A percentile compares a stretch with the other conserved stretches of the same genome.
Conservation (phyloP, 495 filamentous ascomycete species). For the Saxophila tyrrhenica region DNA sequence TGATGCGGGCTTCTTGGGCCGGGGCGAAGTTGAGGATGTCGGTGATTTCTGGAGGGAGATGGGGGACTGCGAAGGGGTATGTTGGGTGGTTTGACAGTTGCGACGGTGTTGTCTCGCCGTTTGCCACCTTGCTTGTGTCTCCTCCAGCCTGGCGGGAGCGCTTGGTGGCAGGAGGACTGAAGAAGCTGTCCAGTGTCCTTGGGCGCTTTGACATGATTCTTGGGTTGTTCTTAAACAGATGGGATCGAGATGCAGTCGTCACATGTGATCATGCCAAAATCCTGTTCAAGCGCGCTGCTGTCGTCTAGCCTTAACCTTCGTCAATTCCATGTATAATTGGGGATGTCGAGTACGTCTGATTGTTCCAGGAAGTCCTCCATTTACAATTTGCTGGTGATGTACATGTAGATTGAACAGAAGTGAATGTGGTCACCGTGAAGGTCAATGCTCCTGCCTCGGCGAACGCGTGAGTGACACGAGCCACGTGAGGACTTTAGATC, state of each 20-base stretch:
- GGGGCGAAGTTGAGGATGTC: slow-evolving; percentile 31
- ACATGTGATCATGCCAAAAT: no score
- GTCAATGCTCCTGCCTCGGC: no score
- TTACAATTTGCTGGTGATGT: no score
- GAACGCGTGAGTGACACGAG: no score
- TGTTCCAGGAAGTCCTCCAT: no score
- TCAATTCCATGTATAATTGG: no score
- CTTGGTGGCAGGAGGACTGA: slow-evolving; percentile 35
- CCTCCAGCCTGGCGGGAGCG: slow-evolving; percentile 10
- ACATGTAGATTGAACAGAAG: no score
- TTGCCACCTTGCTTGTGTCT: neutral
- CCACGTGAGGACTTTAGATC: no score
- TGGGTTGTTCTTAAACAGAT: neutral
- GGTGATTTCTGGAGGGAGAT: slow-evolving; percentile 39
- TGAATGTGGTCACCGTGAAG: no score
- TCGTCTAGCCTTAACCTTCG: no score
- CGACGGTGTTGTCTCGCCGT: slow-evolving; percentile 4
- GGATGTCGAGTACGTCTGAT: no score
- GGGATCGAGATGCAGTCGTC: neutral
- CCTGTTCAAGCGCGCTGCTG: no score
- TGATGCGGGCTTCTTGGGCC: slow-evolving; percentile 29
- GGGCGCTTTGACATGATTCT: slow-evolving; percentile 8
- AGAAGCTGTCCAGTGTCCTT: slow-evolving; percentile 42
- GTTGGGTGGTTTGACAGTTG: slow-evolving; percentile 38
- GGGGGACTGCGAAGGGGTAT: slow-evolving; percentile 52